Conservation (phyloP, 2,329 filamentous ascomycete genomes). For the Pseudogymnoascus sp. region DNA sequence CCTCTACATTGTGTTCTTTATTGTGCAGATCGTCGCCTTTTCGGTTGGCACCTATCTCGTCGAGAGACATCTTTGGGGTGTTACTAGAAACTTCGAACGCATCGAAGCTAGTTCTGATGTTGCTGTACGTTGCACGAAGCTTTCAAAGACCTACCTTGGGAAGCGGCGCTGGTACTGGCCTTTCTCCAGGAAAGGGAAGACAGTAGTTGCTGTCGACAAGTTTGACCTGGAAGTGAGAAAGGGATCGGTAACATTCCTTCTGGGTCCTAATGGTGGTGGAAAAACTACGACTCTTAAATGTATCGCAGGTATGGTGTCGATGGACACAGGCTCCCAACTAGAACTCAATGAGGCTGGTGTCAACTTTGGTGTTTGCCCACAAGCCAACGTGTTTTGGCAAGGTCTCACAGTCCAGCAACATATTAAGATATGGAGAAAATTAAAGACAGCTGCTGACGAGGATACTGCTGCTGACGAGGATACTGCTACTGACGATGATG, state of each 20-base stretch:
- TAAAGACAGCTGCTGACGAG: constrained; percentile 42
- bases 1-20: constrained; percentile 51
- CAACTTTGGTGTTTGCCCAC: constrained; percentile 25
- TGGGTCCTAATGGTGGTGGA: constrained; percentile 59
- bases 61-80: constrained; percentile 52
- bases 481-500: constrained; percentile 39
- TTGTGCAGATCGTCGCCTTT: constrained; percentile 53
- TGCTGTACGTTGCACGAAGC: constrained; percentile 20
- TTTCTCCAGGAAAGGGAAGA: constrained; percentile 28
- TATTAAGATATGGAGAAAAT: constrained; percentile 52
- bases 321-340: constrained; percentile 42
- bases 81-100: constrained; percentile 24
- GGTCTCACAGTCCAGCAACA: constrained; percentile 57
- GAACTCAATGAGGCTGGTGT: constrained; percentile 23
- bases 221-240: constrained; percentile 49
- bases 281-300: constrained; percentile 61
- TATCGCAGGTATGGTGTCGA: constrained; percentile 53
- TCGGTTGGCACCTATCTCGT: constrained; percentile 49
- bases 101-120: constrained; percentile 22
- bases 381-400: constrained; percentile 48
- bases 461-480: constrained; percentile 39
- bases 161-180: constrained; percentile 23
- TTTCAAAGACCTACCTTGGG: constrained; percentile 21
- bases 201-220: constrained; percentile 51
- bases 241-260: constrained; percentile 56